Evolutionary conservation across 352 stramenopile genomes (phyloP).

Genomic region (Blastocystis sp.): DNA sequence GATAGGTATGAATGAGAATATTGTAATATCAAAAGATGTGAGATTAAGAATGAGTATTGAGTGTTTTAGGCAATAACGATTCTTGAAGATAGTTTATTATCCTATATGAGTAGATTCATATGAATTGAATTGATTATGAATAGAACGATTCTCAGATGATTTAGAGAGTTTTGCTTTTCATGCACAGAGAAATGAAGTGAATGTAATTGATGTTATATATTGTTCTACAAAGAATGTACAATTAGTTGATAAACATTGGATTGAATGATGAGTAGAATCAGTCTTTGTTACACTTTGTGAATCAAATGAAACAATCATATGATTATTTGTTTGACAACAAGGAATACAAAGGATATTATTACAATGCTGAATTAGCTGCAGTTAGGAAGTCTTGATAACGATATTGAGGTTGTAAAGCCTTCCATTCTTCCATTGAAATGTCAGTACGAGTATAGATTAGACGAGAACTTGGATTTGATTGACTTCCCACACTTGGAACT

Average conservation of each 20-base stretch:
- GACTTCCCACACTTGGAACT: background rate
- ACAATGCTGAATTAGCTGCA: background rate
- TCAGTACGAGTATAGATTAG: conserved; percentile 47
- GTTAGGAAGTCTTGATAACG: conserved; percentile 51
- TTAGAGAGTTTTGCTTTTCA: conserved; percentile 44
- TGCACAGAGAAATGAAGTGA: conserved; percentile 7
- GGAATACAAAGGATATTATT: background rate
- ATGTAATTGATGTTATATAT: conserved; percentile 39
- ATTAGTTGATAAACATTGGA: background rate
- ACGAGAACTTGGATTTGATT: background rate
- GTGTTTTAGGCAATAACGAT: conserved; percentile 2
- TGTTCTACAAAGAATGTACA: conserved; percentile 8
- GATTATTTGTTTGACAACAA: background rate
- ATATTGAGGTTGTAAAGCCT: conserved; percentile 59
- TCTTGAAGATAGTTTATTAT: background rate
- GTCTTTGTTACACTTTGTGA: background rate
- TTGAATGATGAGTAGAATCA: background rate
- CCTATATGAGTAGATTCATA: background rate
- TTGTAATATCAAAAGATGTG: background rate
- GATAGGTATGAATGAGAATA: background rate
- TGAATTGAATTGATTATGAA: conserved; percentile 12
- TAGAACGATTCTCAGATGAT: conserved; percentile 22
- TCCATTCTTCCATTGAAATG: conserved; percentile 62
- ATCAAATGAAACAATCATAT: background rate
- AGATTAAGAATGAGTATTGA: background rate